A percentile compares a stretch with the other conserved stretches of the same genome.
Conservation (phyloP, 106 monocot species). For the Apostasia ramifera region DNA sequence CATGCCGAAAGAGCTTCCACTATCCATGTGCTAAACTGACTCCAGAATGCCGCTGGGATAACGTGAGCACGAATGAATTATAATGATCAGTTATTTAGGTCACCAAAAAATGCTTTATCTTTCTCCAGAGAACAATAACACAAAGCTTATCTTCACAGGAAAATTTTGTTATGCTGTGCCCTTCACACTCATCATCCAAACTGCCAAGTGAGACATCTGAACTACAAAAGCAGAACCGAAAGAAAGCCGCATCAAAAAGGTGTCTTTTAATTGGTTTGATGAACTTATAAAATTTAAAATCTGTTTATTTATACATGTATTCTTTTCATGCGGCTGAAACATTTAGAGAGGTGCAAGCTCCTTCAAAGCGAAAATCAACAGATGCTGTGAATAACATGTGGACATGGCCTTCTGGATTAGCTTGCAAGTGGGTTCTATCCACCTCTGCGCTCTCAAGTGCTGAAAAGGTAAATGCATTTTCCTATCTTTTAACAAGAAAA, state of each 20-base stretch:
- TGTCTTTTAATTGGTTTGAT: slow-evolving; percentile 5
- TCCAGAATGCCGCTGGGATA: slow-evolving; percentile 81
- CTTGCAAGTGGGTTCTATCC: slow-evolving; percentile 80
- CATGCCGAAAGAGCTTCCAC: slow-evolving; percentile 91
- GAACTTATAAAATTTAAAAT: neutral
- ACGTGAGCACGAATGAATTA: slow-evolving; percentile 25
- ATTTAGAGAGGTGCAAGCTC: slow-evolving; percentile 26
- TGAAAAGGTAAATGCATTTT: slow-evolving; percentile 57
- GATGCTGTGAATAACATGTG: slow-evolving; percentile 20
- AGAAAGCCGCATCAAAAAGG: slow-evolving; percentile 29
- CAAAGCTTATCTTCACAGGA: slow-evolving; percentile 38
- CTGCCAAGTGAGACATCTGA: slow-evolving; percentile 42
- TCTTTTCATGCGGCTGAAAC: neutral
- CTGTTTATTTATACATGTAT: neutral
- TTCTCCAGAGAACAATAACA: neutral
- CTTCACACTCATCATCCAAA: slow-evolving; percentile 58
- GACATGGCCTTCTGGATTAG: slow-evolving; percentile 64
- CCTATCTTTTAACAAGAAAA: neutral
- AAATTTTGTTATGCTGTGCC: slow-evolving; percentile 96
- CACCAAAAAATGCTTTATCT: neutral
- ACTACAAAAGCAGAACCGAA: slow-evolving; percentile 20
- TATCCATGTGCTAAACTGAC: slow-evolving; percentile 86
- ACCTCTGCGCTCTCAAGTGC: slow-evolving; percentile 63
- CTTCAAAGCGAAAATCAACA: slow-evolving; percentile 6
- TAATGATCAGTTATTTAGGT: neutral